A percentile compares a stretch with the other conserved stretches of the same genome.
Evolutionary conservation across 805 yeast genomes (phyloP).

Genomic region (Cyberlindnera misumaiensis): DNA sequence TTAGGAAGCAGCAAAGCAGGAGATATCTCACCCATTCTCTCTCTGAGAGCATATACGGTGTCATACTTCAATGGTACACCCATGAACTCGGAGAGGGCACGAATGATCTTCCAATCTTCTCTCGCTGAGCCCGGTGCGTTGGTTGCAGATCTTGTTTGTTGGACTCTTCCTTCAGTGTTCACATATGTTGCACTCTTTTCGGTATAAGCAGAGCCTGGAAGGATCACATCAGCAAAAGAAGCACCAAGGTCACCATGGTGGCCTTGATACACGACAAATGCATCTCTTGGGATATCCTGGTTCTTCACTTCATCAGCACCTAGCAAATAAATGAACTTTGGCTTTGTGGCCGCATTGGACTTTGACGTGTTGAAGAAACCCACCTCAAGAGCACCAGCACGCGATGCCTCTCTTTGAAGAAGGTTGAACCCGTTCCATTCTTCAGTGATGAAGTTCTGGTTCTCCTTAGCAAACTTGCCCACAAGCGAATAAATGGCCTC

Average conservation of each 20-base stretch:
- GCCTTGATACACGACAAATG: slow-evolving; percentile 85
- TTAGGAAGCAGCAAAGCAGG: slow-evolving; percentile 77
- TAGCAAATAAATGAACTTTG: slow-evolving; percentile 72
- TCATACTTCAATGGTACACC: slow-evolving; percentile 71
- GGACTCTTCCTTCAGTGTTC: slow-evolving; percentile 87
- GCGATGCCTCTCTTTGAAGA: slow-evolving; percentile 80
- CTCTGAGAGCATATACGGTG: slow-evolving; percentile 58
- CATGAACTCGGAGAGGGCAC: slow-evolving; percentile 76
- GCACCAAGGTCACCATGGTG: slow-evolving; percentile 92
- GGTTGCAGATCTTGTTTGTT: slow-evolving; percentile 78
- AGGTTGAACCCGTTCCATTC: slow-evolving; percentile 80
- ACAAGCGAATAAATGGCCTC: slow-evolving; percentile 51
- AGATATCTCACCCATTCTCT: slow-evolving; percentile 67
- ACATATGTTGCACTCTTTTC: slow-evolving; percentile 81
- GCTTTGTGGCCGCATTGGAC: slow-evolving; percentile 37
- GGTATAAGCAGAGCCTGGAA: slow-evolving; percentile 86
- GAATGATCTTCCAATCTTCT: slow-evolving; percentile 84
- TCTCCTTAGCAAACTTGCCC: slow-evolving; percentile 49
- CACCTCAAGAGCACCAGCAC: slow-evolving; percentile 80
- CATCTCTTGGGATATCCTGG: slow-evolving; percentile 69
- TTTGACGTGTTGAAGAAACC: slow-evolving; percentile 51
- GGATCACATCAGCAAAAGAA: slow-evolving; percentile 76
- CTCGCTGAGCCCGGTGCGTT: slow-evolving; percentile 86
- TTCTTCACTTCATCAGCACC: slow-evolving; percentile 79
- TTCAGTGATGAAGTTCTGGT: slow-evolving; percentile 50